Evolutionary conservation across 179 eudicot species (phyloP), one percentile per base, ranked within the genome.

Genomic region (Beta lomatogona): DNA sequence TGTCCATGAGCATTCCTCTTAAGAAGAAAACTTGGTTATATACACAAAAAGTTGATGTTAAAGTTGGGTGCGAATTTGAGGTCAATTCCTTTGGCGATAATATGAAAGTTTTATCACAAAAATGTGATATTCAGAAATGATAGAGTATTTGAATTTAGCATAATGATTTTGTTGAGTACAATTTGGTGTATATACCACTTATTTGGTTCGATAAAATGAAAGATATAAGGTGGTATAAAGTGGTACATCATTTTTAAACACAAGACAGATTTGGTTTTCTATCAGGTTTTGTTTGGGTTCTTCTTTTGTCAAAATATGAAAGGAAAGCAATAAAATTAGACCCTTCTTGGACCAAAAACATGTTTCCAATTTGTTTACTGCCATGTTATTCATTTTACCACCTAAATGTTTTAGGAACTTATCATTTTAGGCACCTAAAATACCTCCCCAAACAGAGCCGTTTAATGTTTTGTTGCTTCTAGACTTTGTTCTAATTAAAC

Each of bases 11-110:
- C 4, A 53, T 86, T 59, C 84, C 87, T 4, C 44, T 89, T 22
- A 84, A 85, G 83, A 4, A 89, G 83, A 86, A 85, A 82, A 86
- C 90, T 2, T 86, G 90, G 91, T 54, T 80, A 44, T 67, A 22
- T 46, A 79, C 81, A 4, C 69, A 58, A 21, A 73, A 41, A 6
- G 70, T 67, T 66, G 64, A 82, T n/a, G 15, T 90, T 52, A 41
- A 44, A 2, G 86, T 91, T 11, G 44, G 57, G 0, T 93, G 97
- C 68, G 87, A 86, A 31, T 85, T 93, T 71, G 84, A 79, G 88
- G 88, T 88, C 50, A 72, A 76, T 22, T 76, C 80, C 0, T 31
- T 83, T 72, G 83, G 79, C 5, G 76, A 82, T 0, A 81, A 76
- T 7, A 48, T 87, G 0, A 66, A 55, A 41, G 28, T 93, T 85